A percentile compares a stretch with the other conserved stretches of the same genome.
Conservation (phyloP, 495 filamentous ascomycete genomes). For the Aspergillus cavernicola region DNA sequence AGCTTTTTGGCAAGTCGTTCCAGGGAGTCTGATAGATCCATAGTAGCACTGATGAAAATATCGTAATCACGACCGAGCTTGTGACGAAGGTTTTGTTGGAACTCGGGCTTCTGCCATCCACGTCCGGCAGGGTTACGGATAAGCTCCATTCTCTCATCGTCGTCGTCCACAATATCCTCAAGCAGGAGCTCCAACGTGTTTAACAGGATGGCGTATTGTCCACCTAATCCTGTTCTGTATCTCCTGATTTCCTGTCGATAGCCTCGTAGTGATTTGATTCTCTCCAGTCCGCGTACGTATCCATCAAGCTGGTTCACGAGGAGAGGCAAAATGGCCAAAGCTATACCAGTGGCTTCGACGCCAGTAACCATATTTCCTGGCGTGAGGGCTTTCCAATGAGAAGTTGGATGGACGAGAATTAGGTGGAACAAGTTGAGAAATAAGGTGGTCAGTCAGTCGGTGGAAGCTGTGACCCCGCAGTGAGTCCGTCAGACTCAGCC, state of each 20-base stretch:
- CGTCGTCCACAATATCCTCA: constrained; percentile 18
- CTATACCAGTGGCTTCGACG: constrained; percentile 23
- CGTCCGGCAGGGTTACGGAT: constrained; percentile 8
- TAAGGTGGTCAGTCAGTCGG: no score
- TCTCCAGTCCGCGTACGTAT: constrained; percentile 25
- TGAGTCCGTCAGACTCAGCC: no score
- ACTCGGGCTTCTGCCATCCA: constrained; percentile 7
- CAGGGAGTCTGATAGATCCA: no score
- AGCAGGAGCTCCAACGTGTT: constrained; percentile 26
- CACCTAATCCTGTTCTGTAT: constrained; percentile 15
- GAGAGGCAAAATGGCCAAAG: constrained; percentile 25
- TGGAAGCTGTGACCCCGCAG: no score
- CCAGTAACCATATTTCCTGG: constrained; percentile 25
- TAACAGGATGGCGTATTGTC: constrained; percentile 18
- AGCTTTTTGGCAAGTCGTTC: no score
- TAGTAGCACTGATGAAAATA: neutral
- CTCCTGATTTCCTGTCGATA: constrained; percentile 21
- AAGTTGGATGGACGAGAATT: no score
- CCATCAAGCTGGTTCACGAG: constrained; percentile 24
- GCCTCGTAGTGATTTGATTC: constrained; percentile 13
- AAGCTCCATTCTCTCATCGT: constrained; percentile 6
- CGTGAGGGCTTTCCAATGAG: no score
- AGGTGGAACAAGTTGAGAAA: no score
- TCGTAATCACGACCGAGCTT: constrained; percentile 18
- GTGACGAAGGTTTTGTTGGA: constrained; percentile 7